Conservation (phyloP, 345 rosid genomes). For the Populus alba region DNA sequence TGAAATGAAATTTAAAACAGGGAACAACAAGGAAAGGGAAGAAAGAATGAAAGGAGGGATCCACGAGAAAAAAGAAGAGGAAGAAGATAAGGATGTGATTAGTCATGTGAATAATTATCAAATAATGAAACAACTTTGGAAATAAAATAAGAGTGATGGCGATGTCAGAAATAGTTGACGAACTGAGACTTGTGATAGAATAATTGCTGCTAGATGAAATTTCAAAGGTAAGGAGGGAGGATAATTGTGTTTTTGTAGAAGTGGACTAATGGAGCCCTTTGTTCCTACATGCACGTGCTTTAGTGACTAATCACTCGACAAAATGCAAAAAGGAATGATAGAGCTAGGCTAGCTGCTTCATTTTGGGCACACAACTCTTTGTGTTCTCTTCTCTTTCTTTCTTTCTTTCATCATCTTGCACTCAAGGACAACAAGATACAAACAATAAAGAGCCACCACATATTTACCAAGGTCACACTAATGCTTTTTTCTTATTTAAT, state of each 20-base stretch:
- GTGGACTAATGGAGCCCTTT: conserved; percentile 16
- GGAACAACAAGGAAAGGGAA: neutral
- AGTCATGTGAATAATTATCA: conserved; percentile 5
- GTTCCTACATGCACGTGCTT: conserved; percentile 30
- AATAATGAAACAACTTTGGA: conserved; percentile 14
- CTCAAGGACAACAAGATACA: conserved; percentile 20
- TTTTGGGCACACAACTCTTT: conserved; percentile 2
- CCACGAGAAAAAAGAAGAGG: neutral
- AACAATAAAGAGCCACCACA: conserved; percentile 26
- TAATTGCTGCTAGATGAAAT: too few relatives aligned
- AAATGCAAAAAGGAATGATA: conserved; percentile 18
- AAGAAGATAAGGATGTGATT: neutral
- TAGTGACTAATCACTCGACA: conserved; percentile 43
- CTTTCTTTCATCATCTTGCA: neutral
- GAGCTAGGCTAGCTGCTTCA: neutral
- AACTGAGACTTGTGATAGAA: too few relatives aligned
- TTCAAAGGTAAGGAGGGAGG: too few relatives aligned
- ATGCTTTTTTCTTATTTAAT: conserved; percentile 8
- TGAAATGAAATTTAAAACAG: neutral
- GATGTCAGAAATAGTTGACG: conserved; percentile 25
- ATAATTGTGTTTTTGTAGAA: neutral
- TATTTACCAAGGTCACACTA: conserved; percentile 13
- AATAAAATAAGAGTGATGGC: neutral
- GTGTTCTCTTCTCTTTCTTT: neutral
- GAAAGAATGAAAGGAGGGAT: neutral